Conservation (phyloP, 2,329 filamentous ascomycete species). For the Beauveria varroae region DNA sequence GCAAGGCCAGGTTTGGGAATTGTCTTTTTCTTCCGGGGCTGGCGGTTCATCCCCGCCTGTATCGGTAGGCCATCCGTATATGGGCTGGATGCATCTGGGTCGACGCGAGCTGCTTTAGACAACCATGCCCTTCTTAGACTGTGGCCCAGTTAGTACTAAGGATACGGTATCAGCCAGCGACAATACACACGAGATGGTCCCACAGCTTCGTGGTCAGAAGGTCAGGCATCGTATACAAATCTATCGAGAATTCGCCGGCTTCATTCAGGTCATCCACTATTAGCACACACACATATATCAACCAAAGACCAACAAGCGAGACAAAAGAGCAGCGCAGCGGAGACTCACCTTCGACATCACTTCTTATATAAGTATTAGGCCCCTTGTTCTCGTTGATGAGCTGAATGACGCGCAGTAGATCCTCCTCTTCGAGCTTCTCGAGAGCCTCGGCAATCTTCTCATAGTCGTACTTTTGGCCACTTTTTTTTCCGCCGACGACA, state of each 20-base stretch:
- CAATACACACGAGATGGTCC: conserved; percentile 61
- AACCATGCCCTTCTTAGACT: conserved; percentile 36
- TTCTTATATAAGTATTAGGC: conserved; percentile 91
- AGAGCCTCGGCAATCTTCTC: conserved; percentile 94
- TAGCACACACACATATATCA: conserved; percentile 19
- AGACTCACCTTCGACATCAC: conserved; percentile 83
- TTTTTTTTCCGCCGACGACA: conserved; percentile 59
- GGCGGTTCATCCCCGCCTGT: not conserved
- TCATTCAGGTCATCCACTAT: conserved; percentile 29
- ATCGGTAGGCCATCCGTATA: not conserved
- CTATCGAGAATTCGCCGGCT: conserved; percentile 96
- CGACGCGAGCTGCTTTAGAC: conserved; percentile 12
- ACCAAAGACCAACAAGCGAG: conserved; percentile 15
- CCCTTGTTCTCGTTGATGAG: conserved; percentile 97
- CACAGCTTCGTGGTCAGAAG: conserved; percentile 85
- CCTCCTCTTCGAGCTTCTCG: conserved; percentile 84
- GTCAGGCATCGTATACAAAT: conserved; percentile 95
- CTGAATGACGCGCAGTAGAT: conserved; percentile 89
- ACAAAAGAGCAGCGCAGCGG: conserved; percentile 10
- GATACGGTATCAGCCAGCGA: not conserved
- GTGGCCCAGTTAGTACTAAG: not conserved
- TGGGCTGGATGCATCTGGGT: not conserved
- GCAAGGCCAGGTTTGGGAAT: not conserved
- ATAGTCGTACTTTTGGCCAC: conserved; percentile 69
- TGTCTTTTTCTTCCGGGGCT: not conserved